Evolutionary conservation across 305 asterid genomes (phyloP).

Genomic region (Petunia hybrid): DNA sequence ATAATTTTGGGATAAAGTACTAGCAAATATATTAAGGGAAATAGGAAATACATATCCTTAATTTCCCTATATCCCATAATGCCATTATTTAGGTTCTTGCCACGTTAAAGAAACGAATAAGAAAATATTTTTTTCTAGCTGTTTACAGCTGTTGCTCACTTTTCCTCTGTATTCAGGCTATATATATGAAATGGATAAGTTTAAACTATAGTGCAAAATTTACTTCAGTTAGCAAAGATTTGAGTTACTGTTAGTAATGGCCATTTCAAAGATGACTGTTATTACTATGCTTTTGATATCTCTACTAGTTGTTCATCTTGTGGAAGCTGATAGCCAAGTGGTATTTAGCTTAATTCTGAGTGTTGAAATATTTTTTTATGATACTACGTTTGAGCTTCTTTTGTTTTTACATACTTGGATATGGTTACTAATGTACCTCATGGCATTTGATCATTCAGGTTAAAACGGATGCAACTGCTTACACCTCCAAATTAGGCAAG

Average conservation of each 20-base stretch:
- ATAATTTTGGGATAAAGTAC: background rate
- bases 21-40: no score
- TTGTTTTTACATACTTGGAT: background rate
- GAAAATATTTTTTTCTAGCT: background rate
- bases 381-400: background rate
- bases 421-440: background rate
- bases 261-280: conserved; percentile 28
- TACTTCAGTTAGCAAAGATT: background rate
- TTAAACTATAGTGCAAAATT: background rate
- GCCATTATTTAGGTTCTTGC: background rate
- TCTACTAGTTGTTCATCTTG: conserved; percentile 30
- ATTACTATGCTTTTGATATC: conserved; percentile 32
- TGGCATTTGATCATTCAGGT: conserved; percentile 9
- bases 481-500: background rate
- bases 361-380: background rate
- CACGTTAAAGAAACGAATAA: background rate
- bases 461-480: background rate
- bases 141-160: conserved; percentile 21
- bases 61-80: background rate
- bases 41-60: background rate
- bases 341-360: background rate
- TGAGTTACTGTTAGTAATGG: background rate
- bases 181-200: background rate
- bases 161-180: background rate
- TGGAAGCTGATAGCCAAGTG: conserved; percentile 32